Evolutionary conservation across 2,329 filamentous ascomycete genomes (phyloP).

Genomic region (Ophiostoma perfectum): DNA sequence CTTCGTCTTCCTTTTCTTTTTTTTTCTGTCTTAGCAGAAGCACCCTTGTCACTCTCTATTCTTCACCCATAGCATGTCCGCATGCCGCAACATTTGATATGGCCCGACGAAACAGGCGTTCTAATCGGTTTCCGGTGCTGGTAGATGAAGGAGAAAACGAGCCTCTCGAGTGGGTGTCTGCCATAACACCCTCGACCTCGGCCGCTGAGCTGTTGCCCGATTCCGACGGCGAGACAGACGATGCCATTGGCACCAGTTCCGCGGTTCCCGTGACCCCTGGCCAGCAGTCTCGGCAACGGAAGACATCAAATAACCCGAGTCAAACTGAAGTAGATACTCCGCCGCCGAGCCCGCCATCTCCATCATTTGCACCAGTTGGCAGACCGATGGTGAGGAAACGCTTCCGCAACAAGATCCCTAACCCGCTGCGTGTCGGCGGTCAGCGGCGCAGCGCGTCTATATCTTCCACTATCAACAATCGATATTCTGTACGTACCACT

Average conservation of each 20-base stretch:
- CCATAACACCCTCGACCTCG: constrained; percentile 27
- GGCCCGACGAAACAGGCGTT: background rate
- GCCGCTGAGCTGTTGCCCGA: constrained; percentile 17
- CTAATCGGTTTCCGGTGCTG: constrained; percentile 23
- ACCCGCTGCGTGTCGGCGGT: constrained; percentile 41
- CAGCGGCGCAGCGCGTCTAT: constrained; percentile 38
- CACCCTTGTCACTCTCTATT: background rate
- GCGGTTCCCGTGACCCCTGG: constrained; percentile 22
- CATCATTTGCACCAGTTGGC: constrained; percentile 53
- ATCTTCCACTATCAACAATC: constrained; percentile 43
- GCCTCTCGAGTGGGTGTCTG: constrained; percentile 45
- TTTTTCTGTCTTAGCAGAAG: background rate
- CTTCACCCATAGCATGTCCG: background rate
- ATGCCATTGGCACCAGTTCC: background rate
- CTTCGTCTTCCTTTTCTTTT: background rate
- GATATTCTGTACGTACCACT: constrained; percentile 45
- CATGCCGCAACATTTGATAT: background rate
- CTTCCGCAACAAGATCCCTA: constrained; percentile 46
- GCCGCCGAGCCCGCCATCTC: constrained; percentile 41
- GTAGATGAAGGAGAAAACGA: constrained; percentile 48
- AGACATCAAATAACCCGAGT: constrained; percentile 15
- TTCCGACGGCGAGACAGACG: constrained; percentile 12
- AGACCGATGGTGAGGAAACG: constrained; percentile 50
- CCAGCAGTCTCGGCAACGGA: constrained; percentile 15
- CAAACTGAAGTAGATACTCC: constrained; percentile 38